phyloP scores from a whole-genome alignment of 2,329 filamentous ascomycete genomes.

The Stagonosporopsis chrysanthemi region DNA sequence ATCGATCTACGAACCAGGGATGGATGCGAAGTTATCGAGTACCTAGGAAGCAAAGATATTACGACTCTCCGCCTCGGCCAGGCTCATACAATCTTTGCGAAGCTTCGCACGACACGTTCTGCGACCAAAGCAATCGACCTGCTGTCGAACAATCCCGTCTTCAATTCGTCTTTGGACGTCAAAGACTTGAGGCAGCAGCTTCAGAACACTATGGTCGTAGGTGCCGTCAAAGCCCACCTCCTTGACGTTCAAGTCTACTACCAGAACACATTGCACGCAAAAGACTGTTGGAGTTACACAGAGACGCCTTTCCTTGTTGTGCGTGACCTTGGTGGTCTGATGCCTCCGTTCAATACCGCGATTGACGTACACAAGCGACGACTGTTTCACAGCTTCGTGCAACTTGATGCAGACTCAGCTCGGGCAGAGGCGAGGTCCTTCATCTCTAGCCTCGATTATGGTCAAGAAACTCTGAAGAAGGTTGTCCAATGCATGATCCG shows the following conservation, averaged over 20 bases:
- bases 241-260: conserved; percentile 37
- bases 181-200: conserved; percentile 34
- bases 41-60: conserved; percentile 27
- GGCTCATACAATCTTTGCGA: conserved; percentile 34
- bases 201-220: conserved; percentile 22
- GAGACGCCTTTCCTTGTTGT: conserved; percentile 33
- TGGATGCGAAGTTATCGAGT: conserved; percentile 38
- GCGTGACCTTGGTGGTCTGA: conserved; percentile 32
- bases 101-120: conserved; percentile 28
- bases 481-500: conserved; percentile 28
- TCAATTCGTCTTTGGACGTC: conserved; percentile 31
- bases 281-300: conserved; percentile 34
- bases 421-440: conserved; percentile 19
- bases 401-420: conserved; percentile 14
- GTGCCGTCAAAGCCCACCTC: conserved; percentile 34
- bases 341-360: conserved; percentile 24
- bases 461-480: conserved; percentile 21
- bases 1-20: conserved; percentile 30
- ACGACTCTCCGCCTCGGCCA: conserved; percentile 36
- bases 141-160: conserved; percentile 30
- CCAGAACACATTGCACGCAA: conserved; percentile 29
- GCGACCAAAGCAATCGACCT: conserved; percentile 27
- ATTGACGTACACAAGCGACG: conserved; percentile 36
- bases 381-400: conserved; percentile 28
- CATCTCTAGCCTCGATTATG: conserved; percentile 2